Evolutionary conservation across 371 early-diverging fungal species (phyloP).

Genomic region (Phascolomyces articulosus): DNA sequence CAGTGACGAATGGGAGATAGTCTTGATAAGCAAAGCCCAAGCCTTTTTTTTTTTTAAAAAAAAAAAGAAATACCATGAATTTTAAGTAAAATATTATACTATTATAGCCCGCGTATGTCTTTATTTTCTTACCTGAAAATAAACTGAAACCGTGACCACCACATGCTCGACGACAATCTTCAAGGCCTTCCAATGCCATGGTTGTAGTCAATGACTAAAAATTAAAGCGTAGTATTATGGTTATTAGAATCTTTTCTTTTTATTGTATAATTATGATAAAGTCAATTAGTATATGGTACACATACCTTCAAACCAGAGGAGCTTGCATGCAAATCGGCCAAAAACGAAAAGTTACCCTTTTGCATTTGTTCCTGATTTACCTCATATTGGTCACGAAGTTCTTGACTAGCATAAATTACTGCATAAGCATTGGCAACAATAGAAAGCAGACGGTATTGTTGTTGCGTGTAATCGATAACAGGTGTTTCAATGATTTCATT

Average conservation of each 20-base stretch:
- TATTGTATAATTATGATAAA: background rate
- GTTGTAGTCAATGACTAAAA: conserved; percentile 65
- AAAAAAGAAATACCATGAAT: conserved; percentile 20
- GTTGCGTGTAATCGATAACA: conserved; percentile 77
- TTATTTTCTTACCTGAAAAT: conserved; percentile 42
- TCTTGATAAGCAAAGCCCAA: conserved; percentile 72
- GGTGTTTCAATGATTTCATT: conserved; percentile 54
- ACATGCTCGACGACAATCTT: conserved; percentile 71
- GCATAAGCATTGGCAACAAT: conserved; percentile 75
- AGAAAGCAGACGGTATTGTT: conserved; percentile 77
- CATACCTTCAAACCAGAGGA: conserved; percentile 79
- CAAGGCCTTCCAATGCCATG: conserved; percentile 73
- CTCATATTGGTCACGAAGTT: no score
- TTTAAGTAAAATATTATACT: no score
- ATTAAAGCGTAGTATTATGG: background rate
- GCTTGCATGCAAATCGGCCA: conserved; percentile 87
- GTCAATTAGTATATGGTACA: background rate
- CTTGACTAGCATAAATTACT: conserved; percentile 63
- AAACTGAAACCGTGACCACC: conserved; percentile 87
- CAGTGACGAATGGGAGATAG: conserved; percentile 63
- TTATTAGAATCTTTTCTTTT: background rate
- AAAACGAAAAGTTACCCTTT: conserved; percentile 45
- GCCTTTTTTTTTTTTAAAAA: conserved; percentile 31
- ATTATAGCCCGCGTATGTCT: no score
- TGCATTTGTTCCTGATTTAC: conserved; percentile 48